These are phyloP conservation scores for Neurospora discreta DNA, from an alignment of 495 filamentous ascomycete genomes.

Conservation along the genomic window DNA sequence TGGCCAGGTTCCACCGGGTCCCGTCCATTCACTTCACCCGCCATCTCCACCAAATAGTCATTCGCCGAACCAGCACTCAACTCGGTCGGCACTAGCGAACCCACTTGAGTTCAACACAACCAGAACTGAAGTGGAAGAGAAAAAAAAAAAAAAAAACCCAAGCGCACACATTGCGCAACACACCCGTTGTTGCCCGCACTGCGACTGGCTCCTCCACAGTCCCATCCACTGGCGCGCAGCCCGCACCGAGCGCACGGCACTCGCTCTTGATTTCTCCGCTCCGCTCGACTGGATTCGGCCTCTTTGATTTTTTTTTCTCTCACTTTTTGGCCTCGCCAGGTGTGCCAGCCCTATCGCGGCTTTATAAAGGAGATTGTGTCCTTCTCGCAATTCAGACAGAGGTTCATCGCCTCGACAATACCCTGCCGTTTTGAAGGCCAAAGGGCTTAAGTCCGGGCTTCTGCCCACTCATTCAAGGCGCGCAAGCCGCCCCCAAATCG, in stretches of 20 bases:
- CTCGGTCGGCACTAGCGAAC: not conserved
- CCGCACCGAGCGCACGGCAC: not conserved
- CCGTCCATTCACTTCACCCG: not conserved
- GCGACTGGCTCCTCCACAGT: not conserved
- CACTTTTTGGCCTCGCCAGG: not conserved
- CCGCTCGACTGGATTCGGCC: not conserved
- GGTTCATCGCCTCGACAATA: slow-evolving; percentile 4
- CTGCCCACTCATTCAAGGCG: slow-evolving; percentile 22
- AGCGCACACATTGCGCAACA: not conserved
- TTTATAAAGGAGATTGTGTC: not conserved
- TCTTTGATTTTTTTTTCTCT: not conserved
- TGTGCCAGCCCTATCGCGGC: not conserved
- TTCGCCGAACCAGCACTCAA: not conserved
- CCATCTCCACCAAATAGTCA: not conserved
- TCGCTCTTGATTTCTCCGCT: not conserved
- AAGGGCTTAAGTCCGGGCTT: slow-evolving; percentile 11
- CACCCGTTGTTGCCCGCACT: not conserved
- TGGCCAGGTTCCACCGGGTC: not conserved
- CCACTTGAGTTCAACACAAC: not conserved
- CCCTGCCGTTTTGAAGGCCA: slow-evolving; percentile 19
- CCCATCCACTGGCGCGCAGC: not conserved
- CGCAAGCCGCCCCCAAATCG: slow-evolving; percentile 21
- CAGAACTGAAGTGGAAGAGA: not conserved
- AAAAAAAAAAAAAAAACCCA: not conserved
- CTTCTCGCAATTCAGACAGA: not conserved